Percentiles rank a stretch among this genome's conserved stretches.
Evolutionary conservation across 1,284 basidiomycete genomes (phyloP).

Genomic region (Cutaneotrichosporon dermatis): DNA sequence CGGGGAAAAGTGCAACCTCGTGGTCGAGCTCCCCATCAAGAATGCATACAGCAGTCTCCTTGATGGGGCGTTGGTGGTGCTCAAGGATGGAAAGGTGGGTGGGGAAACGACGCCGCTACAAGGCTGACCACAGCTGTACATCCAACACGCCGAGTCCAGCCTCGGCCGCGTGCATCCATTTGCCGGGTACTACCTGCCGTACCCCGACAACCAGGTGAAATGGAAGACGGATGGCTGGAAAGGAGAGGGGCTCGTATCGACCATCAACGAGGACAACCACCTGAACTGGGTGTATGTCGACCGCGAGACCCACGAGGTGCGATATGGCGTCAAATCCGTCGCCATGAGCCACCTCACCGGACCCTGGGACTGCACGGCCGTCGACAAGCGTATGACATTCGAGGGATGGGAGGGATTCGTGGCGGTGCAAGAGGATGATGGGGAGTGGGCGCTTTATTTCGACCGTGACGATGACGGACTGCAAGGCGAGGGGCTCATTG

Average conservation of each 20-base stretch:
- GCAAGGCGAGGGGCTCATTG: slow-evolving; percentile 7
- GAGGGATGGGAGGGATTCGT: slow-evolving; percentile 24
- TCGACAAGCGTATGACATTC: slow-evolving; percentile 18
- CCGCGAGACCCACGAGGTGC: slow-evolving; percentile 15
- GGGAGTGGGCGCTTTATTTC: slow-evolving; percentile 19
- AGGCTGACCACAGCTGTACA: slow-evolving; percentile 11
- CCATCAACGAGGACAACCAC: slow-evolving; percentile 19
- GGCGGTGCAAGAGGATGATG: slow-evolving; percentile 16
- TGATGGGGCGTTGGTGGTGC: slow-evolving; percentile 18
- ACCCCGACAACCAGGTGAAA: slow-evolving; percentile 17
- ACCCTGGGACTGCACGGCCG: slow-evolving; percentile 19
- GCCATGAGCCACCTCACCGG: slow-evolving; percentile 13
- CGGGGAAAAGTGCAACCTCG: slow-evolving; percentile 18
- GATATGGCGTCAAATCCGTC: slow-evolving; percentile 14
- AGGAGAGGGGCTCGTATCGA: slow-evolving; percentile 21
- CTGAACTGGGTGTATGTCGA: slow-evolving; percentile 25
- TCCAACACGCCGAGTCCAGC: slow-evolving; percentile 15
- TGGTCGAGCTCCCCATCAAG: slow-evolving; percentile 12
- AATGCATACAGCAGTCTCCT: slow-evolving; percentile 15
- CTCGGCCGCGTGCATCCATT: slow-evolving; percentile 16
- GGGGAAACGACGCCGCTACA: not conserved
- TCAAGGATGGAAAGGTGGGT: slow-evolving; percentile 20
- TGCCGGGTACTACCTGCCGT: slow-evolving; percentile 21
- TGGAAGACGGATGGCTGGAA: slow-evolving; percentile 22
- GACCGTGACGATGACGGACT: slow-evolving; percentile 19